These are phyloP conservation scores for Nematodospora valgi DNA, from an alignment of 805 yeast species.

Conservation along the genomic window DNA sequence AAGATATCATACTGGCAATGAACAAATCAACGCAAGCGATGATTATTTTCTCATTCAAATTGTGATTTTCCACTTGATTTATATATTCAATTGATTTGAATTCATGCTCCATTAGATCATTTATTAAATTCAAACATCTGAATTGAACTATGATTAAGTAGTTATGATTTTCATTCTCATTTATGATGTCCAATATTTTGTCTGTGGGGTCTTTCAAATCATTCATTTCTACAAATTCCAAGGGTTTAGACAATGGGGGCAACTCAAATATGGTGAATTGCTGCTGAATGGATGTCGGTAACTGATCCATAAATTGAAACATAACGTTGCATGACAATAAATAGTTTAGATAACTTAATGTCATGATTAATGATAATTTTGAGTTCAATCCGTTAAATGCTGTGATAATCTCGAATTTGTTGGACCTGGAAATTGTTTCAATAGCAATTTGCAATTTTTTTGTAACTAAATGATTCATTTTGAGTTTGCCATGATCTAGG, in stretches of 20 bases:
- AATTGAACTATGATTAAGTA: conserved; percentile 6
- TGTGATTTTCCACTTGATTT: conserved; percentile 7
- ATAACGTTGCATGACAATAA: conserved; percentile 14
- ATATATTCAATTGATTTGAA: conserved; percentile 10
- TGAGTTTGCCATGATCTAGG: conserved; percentile 18
- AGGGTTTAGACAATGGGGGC: conserved; percentile 32
- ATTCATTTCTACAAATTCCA: conserved; percentile 4
- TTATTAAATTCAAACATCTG: conserved; percentile 2
- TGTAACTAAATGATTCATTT: conserved; percentile 1
- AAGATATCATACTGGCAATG: conserved; percentile 14
- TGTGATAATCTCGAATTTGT: conserved; percentile 14
- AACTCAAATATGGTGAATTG: conserved; percentile 16
- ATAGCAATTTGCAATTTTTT: conserved; percentile 1
- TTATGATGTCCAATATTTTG: conserved; percentile 9
- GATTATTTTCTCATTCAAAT: conserved; percentile 11
- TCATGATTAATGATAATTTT: conserved; percentile 18
- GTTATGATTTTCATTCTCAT: conserved; percentile 3
- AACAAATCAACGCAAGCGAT: conserved; percentile 14
- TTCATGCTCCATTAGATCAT: conserved; percentile 13
- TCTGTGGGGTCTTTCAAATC: background rate
- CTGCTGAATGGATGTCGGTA: conserved; percentile 12
- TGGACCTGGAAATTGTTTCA: conserved; percentile 1
- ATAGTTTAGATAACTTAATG: conserved; percentile 16
- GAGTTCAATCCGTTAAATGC: conserved; percentile 18
- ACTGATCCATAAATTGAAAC: conserved; percentile 7